Base-by-base conservation (phyloP, 257 asterid species). In the Plantago major region DNA sequence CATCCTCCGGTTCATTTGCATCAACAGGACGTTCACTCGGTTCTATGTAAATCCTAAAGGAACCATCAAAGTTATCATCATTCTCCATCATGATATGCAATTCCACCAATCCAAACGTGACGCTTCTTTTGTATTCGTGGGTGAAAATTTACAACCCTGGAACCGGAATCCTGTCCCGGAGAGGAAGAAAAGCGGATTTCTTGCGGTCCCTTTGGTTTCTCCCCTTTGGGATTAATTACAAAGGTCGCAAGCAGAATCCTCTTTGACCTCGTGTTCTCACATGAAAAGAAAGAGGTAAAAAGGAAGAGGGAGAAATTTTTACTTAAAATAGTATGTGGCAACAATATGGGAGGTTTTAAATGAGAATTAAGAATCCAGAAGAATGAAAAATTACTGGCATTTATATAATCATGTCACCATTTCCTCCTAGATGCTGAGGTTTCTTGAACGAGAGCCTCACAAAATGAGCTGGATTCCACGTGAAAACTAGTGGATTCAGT, bases 31-130 rank as follows among this genome's bases (percentile, higher is more conserved):
- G 8, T 55, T 48, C 11, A 3, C 6, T 43, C n/a, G 65, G 67
- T 70, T 75, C 81, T 60, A 67, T 63, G 60, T 52, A 60, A 48
- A 79, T 73, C 77, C 61, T 79, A 64, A 76, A 79, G 47, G 84
- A 73, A 56, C 73, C 77, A 45, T 67, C 76, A 9, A 67, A 70
- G 1, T 54, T 2, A 2, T 67, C 67, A 3, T 33, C 56, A 76
- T 67, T 69, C 15, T 64, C 51, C 28, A 26, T 10, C 28, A 14
- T 46, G 22, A 19, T 69, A 33, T n/a, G n/a, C 7, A 33, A 33
- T 3, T 57, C 46, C 65, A 13, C 46, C 12, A 51, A 37, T 43
- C 73, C 62, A 14, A 53, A 26, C 3, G 38, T 53, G 42, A 42
- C 19, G 6, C 26, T 9, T 11, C 42, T 7, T 33, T 33, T 4